Evolutionary conservation across 1,284 basidiomycete genomes (phyloP).

Genomic region (Malassezia yamatoensis): DNA sequence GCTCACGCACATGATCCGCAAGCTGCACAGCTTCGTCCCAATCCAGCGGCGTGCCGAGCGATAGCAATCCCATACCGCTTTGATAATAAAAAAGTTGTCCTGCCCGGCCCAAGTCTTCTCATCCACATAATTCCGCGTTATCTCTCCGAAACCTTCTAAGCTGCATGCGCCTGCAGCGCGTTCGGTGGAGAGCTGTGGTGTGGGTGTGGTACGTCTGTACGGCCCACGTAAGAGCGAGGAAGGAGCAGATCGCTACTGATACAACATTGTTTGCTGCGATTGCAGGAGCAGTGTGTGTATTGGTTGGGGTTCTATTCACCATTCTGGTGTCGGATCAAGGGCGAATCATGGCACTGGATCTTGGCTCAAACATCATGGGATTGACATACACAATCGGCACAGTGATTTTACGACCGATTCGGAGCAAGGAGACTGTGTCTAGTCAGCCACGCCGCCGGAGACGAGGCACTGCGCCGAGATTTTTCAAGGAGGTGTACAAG

Average conservation of each 20-base stretch:
- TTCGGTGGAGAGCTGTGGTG: background rate
- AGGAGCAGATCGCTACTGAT: no score
- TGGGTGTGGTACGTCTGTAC: background rate
- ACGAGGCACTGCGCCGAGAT: background rate
- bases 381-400: background rate
- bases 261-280: no score
- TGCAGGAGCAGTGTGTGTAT: no score
- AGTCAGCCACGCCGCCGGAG: background rate
- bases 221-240: no score
- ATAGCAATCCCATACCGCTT: constrained; percentile 73
- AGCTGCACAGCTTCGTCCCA: constrained; percentile 74
- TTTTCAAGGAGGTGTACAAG: background rate
- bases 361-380: background rate
- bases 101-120: no score
- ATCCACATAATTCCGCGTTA: background rate
- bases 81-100: no score
- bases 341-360: background rate
- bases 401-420: background rate
- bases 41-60: constrained; percentile 80
- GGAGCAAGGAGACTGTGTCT: background rate
- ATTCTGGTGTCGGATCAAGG: background rate
- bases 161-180: constrained; percentile 2
- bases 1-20: constrained; percentile 77
- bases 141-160: background rate
- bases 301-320: no score